A percentile compares a stretch with the other conserved stretches of the same genome.
Evolutionary conservation across 352 stramenopile species (phyloP).

Genomic region (Phytophthora capsici): DNA sequence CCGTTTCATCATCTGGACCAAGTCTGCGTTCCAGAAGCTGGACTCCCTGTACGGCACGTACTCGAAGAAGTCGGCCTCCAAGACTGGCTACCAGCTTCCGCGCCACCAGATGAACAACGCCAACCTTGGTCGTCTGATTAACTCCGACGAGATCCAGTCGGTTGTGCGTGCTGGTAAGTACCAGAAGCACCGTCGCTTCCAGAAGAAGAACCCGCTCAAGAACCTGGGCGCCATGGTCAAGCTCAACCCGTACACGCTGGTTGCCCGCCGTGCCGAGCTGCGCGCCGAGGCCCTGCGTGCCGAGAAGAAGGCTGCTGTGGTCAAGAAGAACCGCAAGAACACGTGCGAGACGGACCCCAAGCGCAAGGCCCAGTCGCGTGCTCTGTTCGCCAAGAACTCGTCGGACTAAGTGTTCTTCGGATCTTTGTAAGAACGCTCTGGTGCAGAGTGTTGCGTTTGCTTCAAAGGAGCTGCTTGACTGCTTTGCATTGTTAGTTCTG

Average conservation of each 20-base stretch:
- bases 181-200: slow-evolving; percentile 86
- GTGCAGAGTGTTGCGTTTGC: slow-evolving; percentile 10
- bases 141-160: slow-evolving; percentile 98
- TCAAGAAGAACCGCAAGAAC: slow-evolving; percentile 88
- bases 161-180: slow-evolving; percentile 96
- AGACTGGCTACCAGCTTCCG: slow-evolving; percentile 94
- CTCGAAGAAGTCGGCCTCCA: slow-evolving; percentile 89
- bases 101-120: slow-evolving; percentile 97
- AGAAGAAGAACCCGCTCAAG: slow-evolving; percentile 98
- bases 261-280: slow-evolving; percentile 90
- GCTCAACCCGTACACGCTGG: slow-evolving; percentile 97
- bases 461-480: slow-evolving; percentile 9
- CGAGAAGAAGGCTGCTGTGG: slow-evolving; percentile 87
- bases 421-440: not conserved
- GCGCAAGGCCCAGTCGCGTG: slow-evolving; percentile 78
- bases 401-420: slow-evolving; percentile 60
- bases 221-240: slow-evolving; percentile 96
- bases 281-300: slow-evolving; percentile 86
- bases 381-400: slow-evolving; percentile 84
- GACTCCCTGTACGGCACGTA: slow-evolving; percentile 97
- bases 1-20: slow-evolving; percentile 99
- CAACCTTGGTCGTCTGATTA: slow-evolving; percentile 99
- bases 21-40: slow-evolving; percentile 97
- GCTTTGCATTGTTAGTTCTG: slow-evolving; percentile 13
- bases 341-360: slow-evolving; percentile 80